Percentiles rank a stretch among this genome's conserved stretches.
phyloP scores from a whole-genome alignment of 2,329 filamentous ascomycete genomes.

The Monilinia aucupariae region DNA sequence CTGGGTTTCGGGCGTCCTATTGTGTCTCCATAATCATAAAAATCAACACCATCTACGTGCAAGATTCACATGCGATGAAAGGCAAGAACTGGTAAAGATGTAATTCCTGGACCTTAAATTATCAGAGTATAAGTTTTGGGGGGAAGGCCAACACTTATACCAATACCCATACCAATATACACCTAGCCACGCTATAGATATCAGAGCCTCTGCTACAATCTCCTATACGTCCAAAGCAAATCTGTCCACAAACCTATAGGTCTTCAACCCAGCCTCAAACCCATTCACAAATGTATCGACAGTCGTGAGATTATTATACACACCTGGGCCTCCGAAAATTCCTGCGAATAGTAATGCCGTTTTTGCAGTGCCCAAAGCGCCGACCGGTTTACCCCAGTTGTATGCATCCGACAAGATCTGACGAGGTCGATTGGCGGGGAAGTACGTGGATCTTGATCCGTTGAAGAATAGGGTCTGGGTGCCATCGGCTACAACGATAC shows the following conservation, averaged over 20 bases:
- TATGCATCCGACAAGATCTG: slow-evolving; percentile 60
- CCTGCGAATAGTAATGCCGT: background rate
- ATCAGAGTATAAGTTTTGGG: too few species aligned
- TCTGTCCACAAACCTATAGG: slow-evolving; percentile 61
- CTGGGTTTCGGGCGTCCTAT: background rate
- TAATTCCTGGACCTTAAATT: background rate
- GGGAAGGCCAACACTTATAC: background rate
- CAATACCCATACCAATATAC: background rate
- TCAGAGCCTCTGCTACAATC: too few species aligned
- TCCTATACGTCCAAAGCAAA: slow-evolving; percentile 49
- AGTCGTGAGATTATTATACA: slow-evolving; percentile 1
- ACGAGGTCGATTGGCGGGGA: slow-evolving; percentile 56
- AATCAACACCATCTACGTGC: background rate
- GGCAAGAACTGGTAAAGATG: background rate
- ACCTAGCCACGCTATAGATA: background rate
- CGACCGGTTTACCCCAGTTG: slow-evolving; percentile 66
- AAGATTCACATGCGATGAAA: background rate
- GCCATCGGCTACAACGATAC: slow-evolving; percentile 54
- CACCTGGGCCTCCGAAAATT: background rate
- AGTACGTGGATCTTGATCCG: slow-evolving; percentile 47
- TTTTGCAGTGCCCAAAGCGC: slow-evolving; percentile 18
- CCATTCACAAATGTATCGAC: slow-evolving; percentile 37
- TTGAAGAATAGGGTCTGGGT: slow-evolving; percentile 48
- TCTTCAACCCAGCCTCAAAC: slow-evolving; percentile 54
- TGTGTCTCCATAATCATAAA: background rate